These are phyloP conservation scores for Poterioochromonas sp. DNA, from an alignment of 352 stramenopile species.

Conservation along the genomic window DNA sequence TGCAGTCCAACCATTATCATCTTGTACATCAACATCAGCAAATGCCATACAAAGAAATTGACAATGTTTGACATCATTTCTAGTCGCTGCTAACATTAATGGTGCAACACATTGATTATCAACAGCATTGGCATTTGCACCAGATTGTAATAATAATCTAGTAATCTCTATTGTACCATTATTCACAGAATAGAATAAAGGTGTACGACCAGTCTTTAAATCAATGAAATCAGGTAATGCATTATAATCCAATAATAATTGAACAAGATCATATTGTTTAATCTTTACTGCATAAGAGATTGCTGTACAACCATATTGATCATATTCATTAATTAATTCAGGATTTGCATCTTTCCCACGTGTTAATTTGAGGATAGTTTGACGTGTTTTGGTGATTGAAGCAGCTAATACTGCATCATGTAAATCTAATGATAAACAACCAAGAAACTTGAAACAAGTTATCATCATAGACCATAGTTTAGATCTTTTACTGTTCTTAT, in stretches of 20 bases:
- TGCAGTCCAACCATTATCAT: constrained; percentile 32
- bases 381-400: background rate
- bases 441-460: constrained; percentile 28
- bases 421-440: background rate
- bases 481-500: too few relatives aligned
- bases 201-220: constrained; percentile 7
- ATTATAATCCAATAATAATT: constrained; percentile 12
- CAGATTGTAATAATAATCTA: background rate
- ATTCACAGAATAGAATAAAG: constrained; percentile 17
- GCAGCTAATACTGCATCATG: constrained; percentile 22
- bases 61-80: background rate
- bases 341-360: background rate
- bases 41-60: background rate
- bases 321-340: constrained; percentile 26
- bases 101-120: constrained; percentile 24
- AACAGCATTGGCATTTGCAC: background rate
- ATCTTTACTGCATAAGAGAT: constrained; percentile 14
- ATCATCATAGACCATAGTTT: too few relatives aligned
- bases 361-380: background rate
- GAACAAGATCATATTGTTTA: background rate
- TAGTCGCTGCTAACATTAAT: constrained; percentile 22
- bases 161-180: background rate
- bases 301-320: constrained; percentile 12
- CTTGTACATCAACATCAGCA: constrained; percentile 27
- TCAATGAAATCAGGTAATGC: constrained; percentile 26